phyloP scores from a whole-genome alignment of 2,329 filamentous ascomycete genomes.

The Scedosporium dehoogii region DNA sequence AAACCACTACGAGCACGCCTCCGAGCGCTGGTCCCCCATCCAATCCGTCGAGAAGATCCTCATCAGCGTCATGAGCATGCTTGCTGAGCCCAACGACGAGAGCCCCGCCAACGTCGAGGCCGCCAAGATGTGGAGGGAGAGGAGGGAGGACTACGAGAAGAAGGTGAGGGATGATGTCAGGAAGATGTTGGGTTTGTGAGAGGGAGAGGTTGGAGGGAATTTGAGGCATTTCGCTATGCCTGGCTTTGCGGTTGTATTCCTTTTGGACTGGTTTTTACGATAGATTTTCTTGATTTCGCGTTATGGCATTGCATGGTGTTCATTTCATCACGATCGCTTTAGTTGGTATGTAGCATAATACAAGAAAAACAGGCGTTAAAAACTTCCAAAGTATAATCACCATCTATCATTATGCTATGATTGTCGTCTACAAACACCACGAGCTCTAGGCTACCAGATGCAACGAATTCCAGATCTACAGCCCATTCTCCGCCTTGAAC shows the following conservation, averaged over 20 bases:
- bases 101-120: conserved; percentile 94
- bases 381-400: neutral
- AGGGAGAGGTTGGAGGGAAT: neutral
- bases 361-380: neutral
- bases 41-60: conserved; percentile 97
- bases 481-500: conserved; percentile 58
- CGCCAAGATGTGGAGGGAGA: conserved; percentile 90
- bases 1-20: conserved; percentile 95
- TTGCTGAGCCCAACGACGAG: conserved; percentile 95
- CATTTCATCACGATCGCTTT: neutral
- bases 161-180: conserved; percentile 76
- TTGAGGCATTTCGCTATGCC: neutral
- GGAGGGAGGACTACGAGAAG: conserved; percentile 72
- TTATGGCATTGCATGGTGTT: conserved; percentile 11
- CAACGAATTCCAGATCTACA: conserved; percentile 25
- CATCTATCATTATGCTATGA: neutral
- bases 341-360: neutral
- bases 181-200: conserved; percentile 62
- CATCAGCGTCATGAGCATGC: conserved; percentile 96
- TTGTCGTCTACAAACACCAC: neutral
- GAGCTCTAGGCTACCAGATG: neutral
- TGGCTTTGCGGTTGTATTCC: neutral
- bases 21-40: conserved; percentile 92
- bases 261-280: too few species aligned
- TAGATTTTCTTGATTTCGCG: neutral